These are phyloP conservation scores for Paramecium sexaurelia DNA, from an alignment of 73 alveolate genomes.

Conservation along the genomic window DNA sequence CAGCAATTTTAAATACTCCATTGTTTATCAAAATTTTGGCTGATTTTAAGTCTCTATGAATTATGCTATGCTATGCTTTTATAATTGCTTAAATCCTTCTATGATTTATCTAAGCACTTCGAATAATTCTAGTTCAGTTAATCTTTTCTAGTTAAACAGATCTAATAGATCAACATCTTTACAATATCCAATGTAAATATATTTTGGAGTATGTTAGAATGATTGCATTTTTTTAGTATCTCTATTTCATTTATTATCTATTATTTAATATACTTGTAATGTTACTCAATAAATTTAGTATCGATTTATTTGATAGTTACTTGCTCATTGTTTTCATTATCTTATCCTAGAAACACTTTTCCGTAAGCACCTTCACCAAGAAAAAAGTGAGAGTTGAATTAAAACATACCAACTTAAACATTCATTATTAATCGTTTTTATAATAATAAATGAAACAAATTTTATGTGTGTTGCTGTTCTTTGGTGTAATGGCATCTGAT, in stretches of 20 bases:
- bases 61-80: slow-evolving; percentile 48
- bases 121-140: slow-evolving; percentile 45
- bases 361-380: slow-evolving; percentile 57
- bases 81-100: slow-evolving; percentile 55
- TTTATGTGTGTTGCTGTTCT: neutral
- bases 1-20: slow-evolving; percentile 59
- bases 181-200: slow-evolving; percentile 60
- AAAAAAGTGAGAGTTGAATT: slow-evolving; percentile 19
- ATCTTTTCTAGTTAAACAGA: slow-evolving; percentile 24
- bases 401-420: neutral
- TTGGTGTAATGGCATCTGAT: neutral
- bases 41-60: slow-evolving; percentile 70
- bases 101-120: slow-evolving; percentile 34
- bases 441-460: neutral
- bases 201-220: slow-evolving; percentile 51
- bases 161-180: slow-evolving; percentile 62
- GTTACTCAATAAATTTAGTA: slow-evolving; percentile 15
- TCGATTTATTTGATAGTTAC: slow-evolving; percentile 54
- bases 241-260: slow-evolving; percentile 41
- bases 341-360: slow-evolving; percentile 12
- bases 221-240: slow-evolving; percentile 36
- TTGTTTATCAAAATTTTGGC: slow-evolving; percentile 56
- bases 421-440: slow-evolving; percentile 28
- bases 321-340: neutral
- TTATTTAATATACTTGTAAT: slow-evolving; percentile 50